Base-by-base conservation (phyloP, 2,329 filamentous ascomycete species). In the Monosporascus sp. region DNA sequence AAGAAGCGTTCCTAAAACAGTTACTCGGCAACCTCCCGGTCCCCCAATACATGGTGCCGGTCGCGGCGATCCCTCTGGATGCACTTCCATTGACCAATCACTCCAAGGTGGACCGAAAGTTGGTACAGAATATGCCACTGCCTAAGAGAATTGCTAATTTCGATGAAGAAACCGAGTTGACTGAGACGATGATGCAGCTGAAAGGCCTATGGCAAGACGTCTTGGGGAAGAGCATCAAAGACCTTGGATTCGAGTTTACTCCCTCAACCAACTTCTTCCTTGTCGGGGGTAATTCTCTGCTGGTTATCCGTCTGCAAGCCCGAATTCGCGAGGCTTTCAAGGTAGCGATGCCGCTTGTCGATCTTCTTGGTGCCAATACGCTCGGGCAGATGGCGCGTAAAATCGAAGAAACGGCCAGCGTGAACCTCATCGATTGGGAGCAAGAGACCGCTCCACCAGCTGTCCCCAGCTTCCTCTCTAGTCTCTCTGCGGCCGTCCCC, bases 211-310 rank as follows among this genome's bases (percentile, higher is more conserved):
- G 52, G 56, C 26, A 34, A 1, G 49, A 54, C 3, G 48, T 52
- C 14, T 46, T 60, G 11, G 40, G 38, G 24, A 22, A 51, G 27
- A 27, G 14, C 41, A 47, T 16, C 26, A 51, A 22, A 48, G 37
- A n/a, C 14, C 26, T 51, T 19, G 17, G 8, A n/a, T 11, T 44
- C 9, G 20, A 48, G 7, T 57, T 59, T 11, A 26, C n/a, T 3
- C 20, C 47, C 11, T 48, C 31, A 24, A 54, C 58, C 5, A 51
- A 58, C 31, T 64, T 64, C 53, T 64, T 64, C 56, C 50, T 46
- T 16, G 53, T 60, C 8, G 62, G 62, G 1, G 62, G 62, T 9
- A 62, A 49, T 34, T 63, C 62, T 0, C 26, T 63, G 20, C 54
- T 60, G 7, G 48, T 61, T 24, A 49, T 59, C 7, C 49, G 51